Percentiles rank a stretch among this genome's conserved stretches.
phyloP scores from a whole-genome alignment of 2,329 filamentous ascomycete species.

The Trichoderma arundinaceum region DNA sequence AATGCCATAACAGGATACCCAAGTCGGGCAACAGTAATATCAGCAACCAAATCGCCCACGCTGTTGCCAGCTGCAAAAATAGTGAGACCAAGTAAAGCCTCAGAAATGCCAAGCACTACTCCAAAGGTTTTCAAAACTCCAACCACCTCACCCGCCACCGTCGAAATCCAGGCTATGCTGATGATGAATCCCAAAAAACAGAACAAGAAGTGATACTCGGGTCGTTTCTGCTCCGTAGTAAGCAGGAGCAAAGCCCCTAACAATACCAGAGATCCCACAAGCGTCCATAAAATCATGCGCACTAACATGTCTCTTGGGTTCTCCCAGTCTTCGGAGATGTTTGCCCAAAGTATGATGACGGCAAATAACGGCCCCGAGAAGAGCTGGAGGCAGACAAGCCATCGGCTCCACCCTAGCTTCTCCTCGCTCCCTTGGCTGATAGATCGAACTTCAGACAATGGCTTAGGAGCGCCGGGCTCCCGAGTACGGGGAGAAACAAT shows the following conservation, averaged over 20 bases:
- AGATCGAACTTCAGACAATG: slow-evolving; percentile 44
- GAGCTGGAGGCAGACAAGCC: slow-evolving; percentile 84
- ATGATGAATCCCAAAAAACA: slow-evolving; percentile 92
- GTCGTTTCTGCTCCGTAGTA: slow-evolving; percentile 70
- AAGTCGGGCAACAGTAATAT: slow-evolving; percentile 90
- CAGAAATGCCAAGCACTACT: slow-evolving; percentile 88
- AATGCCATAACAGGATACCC: slow-evolving; percentile 96
- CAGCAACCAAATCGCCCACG: slow-evolving; percentile 89
- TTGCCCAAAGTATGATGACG: slow-evolving; percentile 75
- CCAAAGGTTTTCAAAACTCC: slow-evolving; percentile 92
- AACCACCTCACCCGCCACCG: slow-evolving; percentile 93
- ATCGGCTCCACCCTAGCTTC: slow-evolving; percentile 79
- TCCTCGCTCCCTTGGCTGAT: slow-evolving; percentile 46
- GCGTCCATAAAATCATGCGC: slow-evolving; percentile 64
- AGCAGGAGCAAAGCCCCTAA: slow-evolving; percentile 70
- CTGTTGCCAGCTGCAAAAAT: slow-evolving; percentile 97
- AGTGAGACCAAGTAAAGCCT: slow-evolving; percentile 92
- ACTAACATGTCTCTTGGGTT: slow-evolving; percentile 58
- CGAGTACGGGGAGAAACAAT: slow-evolving; percentile 24
- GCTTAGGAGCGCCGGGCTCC: slow-evolving; percentile 37
- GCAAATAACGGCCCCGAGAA: slow-evolving; percentile 88
- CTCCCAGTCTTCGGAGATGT: slow-evolving; percentile 64
- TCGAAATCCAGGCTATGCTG: slow-evolving; percentile 93
- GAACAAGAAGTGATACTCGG: slow-evolving; percentile 76
- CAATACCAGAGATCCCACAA: slow-evolving; percentile 71